phyloP scores from a whole-genome alignment of 192 early-diverging fungal species.

The Coemansia sp. region DNA sequence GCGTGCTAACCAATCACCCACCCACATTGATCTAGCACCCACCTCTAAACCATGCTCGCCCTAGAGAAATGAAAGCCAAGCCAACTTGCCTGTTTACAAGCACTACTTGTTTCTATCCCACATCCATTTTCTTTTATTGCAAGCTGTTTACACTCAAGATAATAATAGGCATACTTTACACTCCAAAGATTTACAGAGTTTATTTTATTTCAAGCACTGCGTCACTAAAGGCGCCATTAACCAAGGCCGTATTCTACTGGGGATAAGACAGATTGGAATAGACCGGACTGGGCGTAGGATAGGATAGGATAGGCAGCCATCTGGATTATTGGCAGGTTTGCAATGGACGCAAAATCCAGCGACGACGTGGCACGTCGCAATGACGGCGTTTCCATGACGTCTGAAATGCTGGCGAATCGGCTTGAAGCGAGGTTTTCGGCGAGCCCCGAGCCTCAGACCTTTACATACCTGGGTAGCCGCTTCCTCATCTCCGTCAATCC shows the following conservation, averaged over 20 bases:
- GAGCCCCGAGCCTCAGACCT: slow-evolving; percentile 55
- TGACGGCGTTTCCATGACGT: slow-evolving; percentile 44
- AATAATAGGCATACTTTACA: background rate
- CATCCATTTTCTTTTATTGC: background rate
- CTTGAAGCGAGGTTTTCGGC: slow-evolving; percentile 51
- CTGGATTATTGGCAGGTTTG: background rate
- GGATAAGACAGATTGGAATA: background rate
- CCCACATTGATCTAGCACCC: background rate
- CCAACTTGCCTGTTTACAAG: background rate
- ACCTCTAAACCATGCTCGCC: background rate
- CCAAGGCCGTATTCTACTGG: background rate
- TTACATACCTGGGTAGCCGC: slow-evolving; percentile 67
- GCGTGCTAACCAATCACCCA: no score
- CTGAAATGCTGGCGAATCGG: slow-evolving; percentile 46
- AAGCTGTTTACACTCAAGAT: background rate
- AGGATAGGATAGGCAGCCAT: background rate
- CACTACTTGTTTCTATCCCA: background rate
- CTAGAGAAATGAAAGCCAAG: background rate
- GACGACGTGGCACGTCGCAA: slow-evolving; percentile 50
- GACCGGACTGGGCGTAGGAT: background rate
- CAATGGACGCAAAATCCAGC: slow-evolving; percentile 37
- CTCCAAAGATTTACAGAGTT: background rate
- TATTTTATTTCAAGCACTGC: background rate
- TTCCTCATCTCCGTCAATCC: slow-evolving; percentile 73
- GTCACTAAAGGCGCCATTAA: background rate